Conservation (phyloP, 2,329 filamentous ascomycete genomes). For the Ilyonectria mors-panacis region DNA sequence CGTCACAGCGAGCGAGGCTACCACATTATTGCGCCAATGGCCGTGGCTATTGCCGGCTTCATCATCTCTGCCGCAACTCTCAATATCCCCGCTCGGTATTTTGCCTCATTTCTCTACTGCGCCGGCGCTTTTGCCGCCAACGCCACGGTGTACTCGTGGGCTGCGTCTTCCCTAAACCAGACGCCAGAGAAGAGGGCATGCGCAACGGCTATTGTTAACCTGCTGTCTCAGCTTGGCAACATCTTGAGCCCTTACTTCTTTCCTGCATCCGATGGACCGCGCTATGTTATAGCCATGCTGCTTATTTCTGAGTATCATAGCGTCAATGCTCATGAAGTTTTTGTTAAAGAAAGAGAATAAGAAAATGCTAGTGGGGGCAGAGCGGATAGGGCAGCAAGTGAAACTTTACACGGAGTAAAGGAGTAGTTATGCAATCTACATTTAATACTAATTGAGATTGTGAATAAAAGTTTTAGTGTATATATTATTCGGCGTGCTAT, state of each 20-base stretch:
- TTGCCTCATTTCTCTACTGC: slow-evolving; percentile 38
- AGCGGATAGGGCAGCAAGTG: no score
- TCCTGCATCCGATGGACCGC: slow-evolving; percentile 38
- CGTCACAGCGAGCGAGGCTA: slow-evolving; percentile 37
- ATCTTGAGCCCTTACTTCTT: slow-evolving; percentile 50
- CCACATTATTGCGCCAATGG: slow-evolving; percentile 35
- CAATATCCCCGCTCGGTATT: slow-evolving; percentile 39
- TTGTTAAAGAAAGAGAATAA: no score
- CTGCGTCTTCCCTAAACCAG: slow-evolving; percentile 49
- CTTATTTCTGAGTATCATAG: slow-evolving; percentile 32
- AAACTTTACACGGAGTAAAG: no score
- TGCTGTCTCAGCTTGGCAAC: slow-evolving; percentile 43
- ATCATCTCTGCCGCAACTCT: slow-evolving; percentile 41
- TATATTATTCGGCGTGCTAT: no score
- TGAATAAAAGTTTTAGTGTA: no score
- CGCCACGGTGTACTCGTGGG: slow-evolving; percentile 54
- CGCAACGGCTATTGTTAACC: slow-evolving; percentile 43
- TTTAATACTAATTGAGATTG: no score
- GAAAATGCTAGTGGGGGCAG: no score
- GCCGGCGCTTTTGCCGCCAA: slow-evolving; percentile 48
- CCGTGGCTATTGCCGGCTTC: slow-evolving; percentile 38
- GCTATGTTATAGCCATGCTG: slow-evolving; percentile 42
- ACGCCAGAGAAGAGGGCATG: slow-evolving; percentile 54
- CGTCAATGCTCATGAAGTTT: no score
- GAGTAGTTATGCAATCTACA: no score